These are phyloP conservation scores for Hypoxylon sp. DNA, from an alignment of 2,329 filamentous ascomycete genomes.

Conservation along the genomic window DNA sequence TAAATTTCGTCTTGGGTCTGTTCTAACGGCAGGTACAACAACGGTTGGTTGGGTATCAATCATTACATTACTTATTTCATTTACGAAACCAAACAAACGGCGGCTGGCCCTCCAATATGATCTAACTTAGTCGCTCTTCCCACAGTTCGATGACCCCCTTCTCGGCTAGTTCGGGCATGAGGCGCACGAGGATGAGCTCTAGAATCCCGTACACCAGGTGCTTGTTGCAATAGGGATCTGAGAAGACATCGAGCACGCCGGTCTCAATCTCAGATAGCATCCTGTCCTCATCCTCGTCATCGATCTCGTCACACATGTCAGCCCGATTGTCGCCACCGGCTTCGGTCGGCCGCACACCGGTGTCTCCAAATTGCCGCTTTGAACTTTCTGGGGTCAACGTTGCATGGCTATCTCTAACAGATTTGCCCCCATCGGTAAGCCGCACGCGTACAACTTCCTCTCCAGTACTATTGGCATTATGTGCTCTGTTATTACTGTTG, in stretches of 20 bases:
- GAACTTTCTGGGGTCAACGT: constrained; percentile 47
- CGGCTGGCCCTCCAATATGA: constrained; percentile 8
- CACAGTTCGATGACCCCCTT: constrained; percentile 78
- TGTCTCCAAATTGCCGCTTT: constrained; percentile 43
- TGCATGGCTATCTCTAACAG: constrained; percentile 47
- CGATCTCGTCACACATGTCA: constrained; percentile 46
- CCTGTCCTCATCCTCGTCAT: constrained; percentile 59
- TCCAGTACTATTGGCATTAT: constrained; percentile 45
- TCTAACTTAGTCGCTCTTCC: constrained; percentile 73
- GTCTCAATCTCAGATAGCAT: constrained; percentile 72
- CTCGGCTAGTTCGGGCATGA: constrained; percentile 87
- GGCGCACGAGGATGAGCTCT: constrained; percentile 82
- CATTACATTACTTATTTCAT: constrained; percentile 42
- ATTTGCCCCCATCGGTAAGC: constrained; percentile 47
- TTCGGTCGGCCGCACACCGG: constrained; percentile 43
- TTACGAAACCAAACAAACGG: constrained; percentile 33
- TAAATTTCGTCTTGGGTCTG: constrained; percentile 27
- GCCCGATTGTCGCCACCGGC: constrained; percentile 39
- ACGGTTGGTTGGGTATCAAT: constrained; percentile 43
- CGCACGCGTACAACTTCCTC: constrained; percentile 47
- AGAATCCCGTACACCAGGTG: constrained; percentile 87
- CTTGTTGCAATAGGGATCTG: constrained; percentile 91
- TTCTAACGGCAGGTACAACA: constrained; percentile 27
- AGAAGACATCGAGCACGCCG: constrained; percentile 78
- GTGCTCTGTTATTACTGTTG: constrained; percentile 44